These are phyloP conservation scores for Candida pseudoviswanathii DNA, from an alignment of 1,139 yeast species.

Conservation along the genomic window DNA sequence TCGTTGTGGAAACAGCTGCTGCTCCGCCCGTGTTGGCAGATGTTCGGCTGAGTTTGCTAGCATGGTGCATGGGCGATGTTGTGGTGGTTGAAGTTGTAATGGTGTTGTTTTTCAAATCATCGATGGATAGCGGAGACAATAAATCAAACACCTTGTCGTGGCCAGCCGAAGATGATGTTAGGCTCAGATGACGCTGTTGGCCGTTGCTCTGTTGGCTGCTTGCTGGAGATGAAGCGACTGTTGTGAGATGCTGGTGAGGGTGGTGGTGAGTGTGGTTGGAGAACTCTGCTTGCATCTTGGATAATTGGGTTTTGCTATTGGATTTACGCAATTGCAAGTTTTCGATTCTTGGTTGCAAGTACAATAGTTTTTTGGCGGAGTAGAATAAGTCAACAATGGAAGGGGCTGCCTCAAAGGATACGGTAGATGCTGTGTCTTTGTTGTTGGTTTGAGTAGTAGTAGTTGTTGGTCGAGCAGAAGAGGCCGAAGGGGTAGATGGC, in stretches of 20 bases:
- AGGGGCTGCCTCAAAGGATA: slow-evolving; percentile 23
- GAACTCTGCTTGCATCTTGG: slow-evolving; percentile 4
- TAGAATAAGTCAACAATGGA: slow-evolving; percentile 46
- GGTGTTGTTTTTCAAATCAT: slow-evolving; percentile 30
- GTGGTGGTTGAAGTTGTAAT: slow-evolving; percentile 10
- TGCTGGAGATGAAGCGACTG: not conserved
- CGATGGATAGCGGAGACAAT: slow-evolving; percentile 44
- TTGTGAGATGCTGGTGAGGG: slow-evolving; percentile 3
- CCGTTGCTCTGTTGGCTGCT: not conserved
- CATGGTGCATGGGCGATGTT: not conserved
- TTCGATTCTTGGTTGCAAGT: slow-evolving; percentile 44
- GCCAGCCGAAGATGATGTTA: slow-evolving; percentile 1
- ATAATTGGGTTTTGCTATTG: slow-evolving; percentile 27
- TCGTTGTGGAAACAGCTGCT: slow-evolving; percentile 18
- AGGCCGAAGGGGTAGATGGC: not conserved
- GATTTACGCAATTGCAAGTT: slow-evolving; percentile 44
- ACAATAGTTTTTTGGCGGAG: slow-evolving; percentile 45
- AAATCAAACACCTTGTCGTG: slow-evolving; percentile 32
- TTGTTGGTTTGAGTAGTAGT: not conserved
- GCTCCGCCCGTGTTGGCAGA: slow-evolving; percentile 11
- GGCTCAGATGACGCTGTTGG: not conserved
- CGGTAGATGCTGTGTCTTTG: not conserved
- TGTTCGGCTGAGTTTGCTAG: not conserved
- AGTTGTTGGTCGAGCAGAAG: not conserved
- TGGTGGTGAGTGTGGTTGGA: slow-evolving; percentile 1